Evolutionary conservation across 345 rosid genomes (phyloP).

Genomic region (Schrenkiella parvula): DNA sequence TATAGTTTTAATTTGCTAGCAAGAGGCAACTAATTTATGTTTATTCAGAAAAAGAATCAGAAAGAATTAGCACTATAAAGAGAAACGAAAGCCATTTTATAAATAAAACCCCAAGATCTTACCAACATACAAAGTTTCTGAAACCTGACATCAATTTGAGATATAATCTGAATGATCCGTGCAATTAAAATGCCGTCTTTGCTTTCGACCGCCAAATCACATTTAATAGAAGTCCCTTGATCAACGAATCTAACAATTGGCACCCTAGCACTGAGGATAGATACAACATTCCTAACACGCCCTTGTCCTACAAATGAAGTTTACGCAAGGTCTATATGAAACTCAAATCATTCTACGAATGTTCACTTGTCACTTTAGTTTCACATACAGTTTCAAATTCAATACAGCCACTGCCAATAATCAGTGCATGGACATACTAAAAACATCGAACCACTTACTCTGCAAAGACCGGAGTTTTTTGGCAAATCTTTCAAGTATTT

Average conservation of each 20-base stretch:
- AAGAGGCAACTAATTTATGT: no score
- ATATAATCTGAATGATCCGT: slow-evolving; percentile 37
- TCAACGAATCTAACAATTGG: slow-evolving; percentile 51
- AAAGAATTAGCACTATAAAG: no score
- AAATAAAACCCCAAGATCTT: slow-evolving; percentile 1
- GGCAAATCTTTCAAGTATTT: slow-evolving; percentile 37
- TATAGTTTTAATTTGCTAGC: no score
- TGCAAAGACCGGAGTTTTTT: slow-evolving; percentile 30
- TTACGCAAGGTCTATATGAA: neutral
- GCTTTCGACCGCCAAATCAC: slow-evolving; percentile 48
- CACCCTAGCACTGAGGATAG: slow-evolving; percentile 45
- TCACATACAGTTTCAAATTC: neutral
- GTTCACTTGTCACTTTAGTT: neutral
- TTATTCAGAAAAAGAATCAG: no score
- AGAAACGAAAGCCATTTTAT: neutral
- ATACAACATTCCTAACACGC: slow-evolving; percentile 35
- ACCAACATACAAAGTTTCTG: slow-evolving; percentile 58
- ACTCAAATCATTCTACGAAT: neutral
- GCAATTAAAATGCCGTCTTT: slow-evolving; percentile 46
- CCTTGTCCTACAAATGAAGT: slow-evolving; percentile 38
- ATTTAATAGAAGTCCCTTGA: slow-evolving; percentile 37
- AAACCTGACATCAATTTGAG: slow-evolving; percentile 55
- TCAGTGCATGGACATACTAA: neutral
- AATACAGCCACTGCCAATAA: neutral
- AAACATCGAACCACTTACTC: slow-evolving; percentile 27